Evolutionary conservation across 257 asterid species (phyloP).

Genomic region (Gynochthodes officinalis): DNA sequence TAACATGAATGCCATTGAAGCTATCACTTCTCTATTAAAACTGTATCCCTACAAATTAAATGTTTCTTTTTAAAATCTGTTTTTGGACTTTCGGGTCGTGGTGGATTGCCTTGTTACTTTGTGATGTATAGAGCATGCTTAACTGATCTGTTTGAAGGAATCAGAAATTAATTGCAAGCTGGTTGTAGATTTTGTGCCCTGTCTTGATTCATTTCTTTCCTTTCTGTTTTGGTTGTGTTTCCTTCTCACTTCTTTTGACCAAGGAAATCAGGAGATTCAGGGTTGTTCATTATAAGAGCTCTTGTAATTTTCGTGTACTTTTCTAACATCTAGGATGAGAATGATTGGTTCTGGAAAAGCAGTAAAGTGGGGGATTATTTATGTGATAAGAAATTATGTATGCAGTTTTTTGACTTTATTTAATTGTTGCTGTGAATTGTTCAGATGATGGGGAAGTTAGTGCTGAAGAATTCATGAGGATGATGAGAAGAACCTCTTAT

Average conservation of each 20-base stretch:
- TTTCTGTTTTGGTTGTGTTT: not conserved
- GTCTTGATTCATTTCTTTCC: not conserved
- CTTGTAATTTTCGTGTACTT: not conserved
- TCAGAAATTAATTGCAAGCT: not conserved
- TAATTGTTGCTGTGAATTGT: constrained; percentile 14
- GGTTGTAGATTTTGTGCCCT: not conserved
- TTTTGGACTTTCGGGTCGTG: not conserved
- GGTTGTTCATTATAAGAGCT: not conserved
- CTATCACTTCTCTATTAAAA: not conserved
- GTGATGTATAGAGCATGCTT: not conserved
- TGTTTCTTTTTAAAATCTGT: not conserved
- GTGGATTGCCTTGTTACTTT: not conserved
- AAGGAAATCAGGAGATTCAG: not conserved
- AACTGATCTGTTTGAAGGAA: not conserved
- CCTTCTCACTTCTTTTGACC: not conserved
- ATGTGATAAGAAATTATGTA: not conserved
- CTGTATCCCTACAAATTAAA: not conserved
- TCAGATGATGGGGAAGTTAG: constrained; percentile 92
- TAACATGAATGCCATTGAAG: not conserved
- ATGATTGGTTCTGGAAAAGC: no score
- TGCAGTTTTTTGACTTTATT: not conserved
- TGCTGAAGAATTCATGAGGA: constrained; percentile 73
- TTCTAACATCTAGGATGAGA: not conserved
- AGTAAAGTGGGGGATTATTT: not conserved
- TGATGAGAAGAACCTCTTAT: constrained; percentile 89